A percentile compares a stretch with the other conserved stretches of the same genome.
These are phyloP conservation scores for Rhizoclosmatium sp. DNA, from an alignment of 192 early-diverging fungal species.

Conservation along the genomic window DNA sequence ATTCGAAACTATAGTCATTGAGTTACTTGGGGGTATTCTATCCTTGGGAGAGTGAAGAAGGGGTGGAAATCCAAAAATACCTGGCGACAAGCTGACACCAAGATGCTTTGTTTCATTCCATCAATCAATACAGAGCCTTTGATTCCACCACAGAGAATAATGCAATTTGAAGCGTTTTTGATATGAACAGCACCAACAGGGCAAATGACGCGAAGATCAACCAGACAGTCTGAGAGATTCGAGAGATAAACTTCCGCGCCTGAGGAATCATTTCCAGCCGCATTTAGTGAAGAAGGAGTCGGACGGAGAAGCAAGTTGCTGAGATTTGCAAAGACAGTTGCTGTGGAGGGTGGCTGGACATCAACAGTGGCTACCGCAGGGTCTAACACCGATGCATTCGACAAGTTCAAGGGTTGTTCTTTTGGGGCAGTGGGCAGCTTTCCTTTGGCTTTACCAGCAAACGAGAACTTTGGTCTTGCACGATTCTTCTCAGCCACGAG, in stretches of 20 bases:
- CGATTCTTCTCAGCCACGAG: not conserved
- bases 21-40: constrained; percentile 13
- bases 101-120: constrained; percentile 64
- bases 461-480: constrained; percentile 11
- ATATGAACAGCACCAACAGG: constrained; percentile 79
- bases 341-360: not conserved
- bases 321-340: not conserved
- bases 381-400: not conserved
- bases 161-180: constrained; percentile 67
- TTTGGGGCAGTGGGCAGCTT: not conserved
- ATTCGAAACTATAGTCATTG: constrained; percentile 71
- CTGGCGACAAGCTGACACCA: constrained; percentile 81
- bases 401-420: not conserved
- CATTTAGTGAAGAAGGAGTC: not conserved
- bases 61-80: constrained; percentile 40
- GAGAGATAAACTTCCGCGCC: constrained; percentile 63
- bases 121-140: constrained; percentile 78
- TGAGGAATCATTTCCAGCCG: not conserved
- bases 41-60: not conserved
- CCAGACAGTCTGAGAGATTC: constrained; percentile 65
- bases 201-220: constrained; percentile 65
- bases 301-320: not conserved
- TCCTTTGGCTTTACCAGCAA: constrained; percentile 3
- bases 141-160: constrained; percentile 74
- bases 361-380: not conserved